Conservation (phyloP, 768 basidiomycete species). For the Pulveroboletus sp. region DNA sequence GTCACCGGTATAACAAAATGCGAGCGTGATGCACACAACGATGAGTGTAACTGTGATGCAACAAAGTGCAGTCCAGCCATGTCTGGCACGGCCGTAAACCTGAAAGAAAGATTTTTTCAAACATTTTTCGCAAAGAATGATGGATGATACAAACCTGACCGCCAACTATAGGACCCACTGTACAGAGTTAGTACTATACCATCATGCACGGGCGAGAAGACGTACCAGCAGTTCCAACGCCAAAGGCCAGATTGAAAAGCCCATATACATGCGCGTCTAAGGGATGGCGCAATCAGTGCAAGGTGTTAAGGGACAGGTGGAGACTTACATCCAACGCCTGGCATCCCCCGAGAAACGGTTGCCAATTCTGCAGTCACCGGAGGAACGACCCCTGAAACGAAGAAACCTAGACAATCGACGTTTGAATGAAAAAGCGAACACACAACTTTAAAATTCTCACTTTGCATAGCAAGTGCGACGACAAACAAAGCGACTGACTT, state of each 20-base stretch:
- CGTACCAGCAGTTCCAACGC: constrained; percentile 58
- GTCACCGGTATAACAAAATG: constrained; percentile 48
- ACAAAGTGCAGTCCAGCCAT: constrained; percentile 62
- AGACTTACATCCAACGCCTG: constrained; percentile 64
- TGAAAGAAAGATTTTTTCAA: constrained; percentile 23
- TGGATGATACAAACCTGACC: constrained; percentile 48
- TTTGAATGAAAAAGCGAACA: not conserved
- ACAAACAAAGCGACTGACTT: constrained; percentile 44
- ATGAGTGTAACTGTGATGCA: constrained; percentile 45
- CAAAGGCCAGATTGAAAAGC: constrained; percentile 69
- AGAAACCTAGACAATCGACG: constrained; percentile 48
- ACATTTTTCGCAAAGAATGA: not conserved
- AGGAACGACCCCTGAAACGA: constrained; percentile 53
- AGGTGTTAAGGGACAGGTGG: not conserved
- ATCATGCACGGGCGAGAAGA: constrained; percentile 1
- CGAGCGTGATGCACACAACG: constrained; percentile 35
- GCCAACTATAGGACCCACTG: constrained; percentile 69
- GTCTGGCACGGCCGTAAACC: constrained; percentile 54
- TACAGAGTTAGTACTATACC: constrained; percentile 1
- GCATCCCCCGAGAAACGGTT: constrained; percentile 48
- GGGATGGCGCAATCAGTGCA: not conserved
- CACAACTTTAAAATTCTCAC: constrained; percentile 35
- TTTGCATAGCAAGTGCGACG: constrained; percentile 45
- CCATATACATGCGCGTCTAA: constrained; percentile 73
- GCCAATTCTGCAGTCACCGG: constrained; percentile 68